Base-by-base conservation (phyloP, 495 filamentous ascomycete genomes). In the Chaetomidium leptoderma region DNA sequence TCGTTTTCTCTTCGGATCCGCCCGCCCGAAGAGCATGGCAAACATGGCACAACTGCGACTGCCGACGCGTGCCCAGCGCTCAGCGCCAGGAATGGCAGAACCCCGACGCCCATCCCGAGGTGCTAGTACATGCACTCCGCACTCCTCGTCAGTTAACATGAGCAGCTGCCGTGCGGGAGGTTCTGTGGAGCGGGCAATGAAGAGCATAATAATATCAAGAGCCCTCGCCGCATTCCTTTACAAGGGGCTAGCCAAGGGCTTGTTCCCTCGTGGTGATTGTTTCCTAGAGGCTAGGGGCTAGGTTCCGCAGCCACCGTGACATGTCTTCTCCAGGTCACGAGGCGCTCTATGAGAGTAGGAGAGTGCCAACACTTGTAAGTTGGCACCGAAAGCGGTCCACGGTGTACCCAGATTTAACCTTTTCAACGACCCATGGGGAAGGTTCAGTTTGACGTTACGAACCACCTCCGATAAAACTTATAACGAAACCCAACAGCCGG, bases 251-350 rank as follows among this genome's bases (percentile, higher is more conserved):
- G 52, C 52, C 52, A 54, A 54, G 52, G 37, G 24, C 52, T 43
- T 32, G 26, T 39, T 33, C n/a, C 37, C 29, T 44, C 39, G 39
- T 44, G 39, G 52, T 54, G 40, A 27, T 27, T 44, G 50, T 24
- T 19, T 35, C 16, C n/a, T n/a, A n/a, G 35, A 43, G 36, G 7
- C 19, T 39, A 54, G 10, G 17, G 27, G n/a, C 52, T 54, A 23
- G 52, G 52, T 54, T 35, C 52, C 45, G 39, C 52, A 54, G 37
- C 39, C 40, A 54, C 33, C 49, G n/a, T n/a, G n/a, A n/a, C n/a
- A n/a, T 39, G 36, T n/a, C 36, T n/a, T 19, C n/a, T n/a, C n/a
- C n/a, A n/a, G n/a, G n/a, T n/a, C n/a, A n/a, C n/a, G n/a, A n/a
- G n/a, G n/a, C n/a, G n/a, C n/a, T n/a, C n/a, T n/a, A n/a, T n/a